These are phyloP conservation scores for Ogataea thermomethanolica DNA, from an alignment of 805 yeast genomes.

Conservation along the genomic window DNA sequence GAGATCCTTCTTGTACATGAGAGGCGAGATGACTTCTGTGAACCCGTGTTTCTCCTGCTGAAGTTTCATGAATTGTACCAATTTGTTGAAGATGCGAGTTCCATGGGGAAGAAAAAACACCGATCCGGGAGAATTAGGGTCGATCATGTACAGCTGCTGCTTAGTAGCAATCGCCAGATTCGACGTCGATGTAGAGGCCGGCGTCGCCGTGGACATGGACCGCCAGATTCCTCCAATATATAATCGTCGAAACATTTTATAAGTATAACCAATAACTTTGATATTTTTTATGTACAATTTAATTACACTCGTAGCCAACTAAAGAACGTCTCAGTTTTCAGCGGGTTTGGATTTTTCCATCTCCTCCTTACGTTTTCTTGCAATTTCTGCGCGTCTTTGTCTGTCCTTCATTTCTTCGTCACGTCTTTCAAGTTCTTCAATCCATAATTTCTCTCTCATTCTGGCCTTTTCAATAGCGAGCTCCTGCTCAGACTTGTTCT, in stretches of 20 bases:
- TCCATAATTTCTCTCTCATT: constrained; percentile 82
- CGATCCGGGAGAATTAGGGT: constrained; percentile 85
- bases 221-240: neutral
- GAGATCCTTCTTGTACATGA: constrained; percentile 73
- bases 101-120: constrained; percentile 93
- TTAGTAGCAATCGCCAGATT: constrained; percentile 47
- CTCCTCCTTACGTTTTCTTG: constrained; percentile 36
- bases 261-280: too few relatives aligned
- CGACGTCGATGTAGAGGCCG: constrained; percentile 30
- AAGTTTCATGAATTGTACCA: constrained; percentile 77
- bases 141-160: constrained; percentile 77
- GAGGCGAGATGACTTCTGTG: constrained; percentile 89
- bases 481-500: constrained; percentile 56
- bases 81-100: constrained; percentile 74
- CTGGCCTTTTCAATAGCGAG: constrained; percentile 73
- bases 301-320: neutral
- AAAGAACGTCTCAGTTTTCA: too few relatives aligned
- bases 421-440: constrained; percentile 83
- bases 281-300: neutral
- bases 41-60: constrained; percentile 82
- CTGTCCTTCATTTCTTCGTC: constrained; percentile 70
- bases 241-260: constrained; percentile 6
- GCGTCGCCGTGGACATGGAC: constrained; percentile 10
- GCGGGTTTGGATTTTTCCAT: neutral
- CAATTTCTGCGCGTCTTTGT: constrained; percentile 62